phyloP scores from a whole-genome alignment of 2,329 filamentous ascomycete genomes.

The Pseudocercospora pini-densiflorae region DNA sequence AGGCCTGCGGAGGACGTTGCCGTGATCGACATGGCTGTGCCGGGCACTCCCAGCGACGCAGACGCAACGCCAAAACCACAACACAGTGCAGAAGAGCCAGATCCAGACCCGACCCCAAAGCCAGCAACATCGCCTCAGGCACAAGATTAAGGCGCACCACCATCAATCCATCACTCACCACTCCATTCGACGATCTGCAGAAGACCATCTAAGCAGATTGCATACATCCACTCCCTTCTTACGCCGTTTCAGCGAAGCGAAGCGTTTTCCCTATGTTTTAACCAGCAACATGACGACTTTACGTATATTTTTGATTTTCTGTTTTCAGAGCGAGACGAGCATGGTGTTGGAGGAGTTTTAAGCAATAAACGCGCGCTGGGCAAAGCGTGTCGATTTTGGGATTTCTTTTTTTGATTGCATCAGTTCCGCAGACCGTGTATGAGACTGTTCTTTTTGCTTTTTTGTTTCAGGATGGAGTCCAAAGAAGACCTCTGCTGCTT shows the following conservation, averaged over 20 bases:
- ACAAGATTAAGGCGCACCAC: conserved; percentile 9
- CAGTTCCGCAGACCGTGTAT: neutral
- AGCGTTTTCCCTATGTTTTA: conserved; percentile 17
- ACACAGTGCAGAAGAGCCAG: conserved; percentile 32
- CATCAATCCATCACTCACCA: neutral
- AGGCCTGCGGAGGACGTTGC: conserved; percentile 49
- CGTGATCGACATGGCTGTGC: conserved; percentile 44
- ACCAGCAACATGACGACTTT: conserved; percentile 23
- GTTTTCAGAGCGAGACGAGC: conserved; percentile 23
- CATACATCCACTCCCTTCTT: conserved; percentile 2
- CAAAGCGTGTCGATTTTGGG: neutral
- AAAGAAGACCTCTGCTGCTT: neutral
- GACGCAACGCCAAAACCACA: conserved; percentile 46
- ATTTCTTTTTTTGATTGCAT: neutral
- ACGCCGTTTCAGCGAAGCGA: conserved; percentile 2
- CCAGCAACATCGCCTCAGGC: conserved; percentile 34
- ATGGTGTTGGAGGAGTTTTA: conserved; percentile 38
- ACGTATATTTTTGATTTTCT: conserved; percentile 23
- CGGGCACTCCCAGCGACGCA: conserved; percentile 31
- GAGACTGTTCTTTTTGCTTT: neutral
- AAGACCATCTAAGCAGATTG: conserved; percentile 13
- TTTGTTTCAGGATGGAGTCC: neutral
- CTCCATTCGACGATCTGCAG: conserved; percentile 2
- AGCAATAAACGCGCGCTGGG: neutral
- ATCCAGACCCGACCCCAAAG: conserved; percentile 49